Evolutionary conservation across 805 yeast species (phyloP).

Genomic region (Saturnispora halmiae): DNA sequence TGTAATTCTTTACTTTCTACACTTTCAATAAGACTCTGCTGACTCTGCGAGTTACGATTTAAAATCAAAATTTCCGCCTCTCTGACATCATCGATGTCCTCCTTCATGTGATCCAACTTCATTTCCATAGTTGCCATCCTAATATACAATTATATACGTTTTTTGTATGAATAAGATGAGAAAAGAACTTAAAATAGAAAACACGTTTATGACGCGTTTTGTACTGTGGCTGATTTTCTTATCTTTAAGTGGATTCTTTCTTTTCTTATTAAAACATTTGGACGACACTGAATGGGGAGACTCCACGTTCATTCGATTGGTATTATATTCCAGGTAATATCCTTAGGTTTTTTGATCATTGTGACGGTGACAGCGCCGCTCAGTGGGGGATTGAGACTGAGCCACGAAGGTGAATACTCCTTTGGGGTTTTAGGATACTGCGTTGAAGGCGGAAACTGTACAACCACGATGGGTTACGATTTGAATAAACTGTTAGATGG

Average conservation of each 20-base stretch:
- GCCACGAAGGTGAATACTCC: constrained; percentile 34
- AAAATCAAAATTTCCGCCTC: constrained; percentile 17
- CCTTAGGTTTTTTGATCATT: constrained; percentile 55
- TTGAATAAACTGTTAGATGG: constrained; percentile 24
- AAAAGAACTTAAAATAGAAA: too few relatives aligned
- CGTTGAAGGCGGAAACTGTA: constrained; percentile 18
- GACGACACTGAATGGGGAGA: constrained; percentile 12
- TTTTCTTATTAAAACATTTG: not conserved
- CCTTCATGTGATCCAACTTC: too few relatives aligned
- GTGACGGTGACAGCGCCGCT: constrained; percentile 59
- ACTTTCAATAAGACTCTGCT: constrained; percentile 5
- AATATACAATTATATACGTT: too few relatives aligned
- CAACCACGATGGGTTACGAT: constrained; percentile 33
- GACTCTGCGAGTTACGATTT: constrained; percentile 16
- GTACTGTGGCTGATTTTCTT: too few relatives aligned
- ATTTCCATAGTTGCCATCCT: too few relatives aligned
- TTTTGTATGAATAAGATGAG: too few relatives aligned
- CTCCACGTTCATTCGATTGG: constrained; percentile 24
- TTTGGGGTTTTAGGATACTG: constrained; percentile 71
- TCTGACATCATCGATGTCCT: constrained; percentile 12
- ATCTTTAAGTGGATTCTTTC: not conserved
- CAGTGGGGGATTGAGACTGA: constrained; percentile 38
- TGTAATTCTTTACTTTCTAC: not conserved
- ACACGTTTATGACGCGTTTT: too few relatives aligned
- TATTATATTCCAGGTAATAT: constrained; percentile 38